phyloP scores from a whole-genome alignment of 805 yeast genomes.

The Kodamaea laetipori region DNA sequence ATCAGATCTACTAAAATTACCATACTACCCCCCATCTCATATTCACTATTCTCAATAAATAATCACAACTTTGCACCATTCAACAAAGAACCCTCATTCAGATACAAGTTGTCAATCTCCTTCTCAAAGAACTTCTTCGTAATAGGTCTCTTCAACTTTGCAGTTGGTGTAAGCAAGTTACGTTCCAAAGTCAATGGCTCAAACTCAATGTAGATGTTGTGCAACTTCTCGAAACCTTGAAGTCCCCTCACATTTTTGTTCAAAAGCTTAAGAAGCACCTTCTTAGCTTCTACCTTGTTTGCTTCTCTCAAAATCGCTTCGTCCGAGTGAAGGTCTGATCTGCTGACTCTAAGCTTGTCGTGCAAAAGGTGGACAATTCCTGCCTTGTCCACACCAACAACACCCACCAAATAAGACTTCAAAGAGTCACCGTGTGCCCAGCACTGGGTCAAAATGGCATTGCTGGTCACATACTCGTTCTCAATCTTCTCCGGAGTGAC shows the following conservation, averaged over 20 bases:
- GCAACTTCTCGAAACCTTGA: constrained; percentile 28
- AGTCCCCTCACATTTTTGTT: constrained; percentile 20
- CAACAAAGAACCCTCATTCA: constrained; percentile 42
- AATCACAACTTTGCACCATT: constrained; percentile 15
- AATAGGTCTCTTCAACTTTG: constrained; percentile 54
- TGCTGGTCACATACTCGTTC: constrained; percentile 24
- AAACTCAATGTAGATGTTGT: constrained; percentile 27
- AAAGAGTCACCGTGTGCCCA: constrained; percentile 29
- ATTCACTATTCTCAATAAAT: background rate
- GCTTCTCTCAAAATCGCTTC: constrained; percentile 14
- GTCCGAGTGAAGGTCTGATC: constrained; percentile 8
- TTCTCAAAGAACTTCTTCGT: constrained; percentile 47
- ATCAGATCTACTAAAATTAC: no score
- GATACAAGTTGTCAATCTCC: constrained; percentile 46
- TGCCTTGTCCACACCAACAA: constrained; percentile 27
- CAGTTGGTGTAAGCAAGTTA: constrained; percentile 31
- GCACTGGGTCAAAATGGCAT: constrained; percentile 23
- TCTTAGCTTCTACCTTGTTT: constrained; percentile 22
- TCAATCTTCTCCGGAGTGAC: constrained; percentile 35
- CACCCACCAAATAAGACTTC: constrained; percentile 24
- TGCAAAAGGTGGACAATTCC: constrained; percentile 19
- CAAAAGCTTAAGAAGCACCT: constrained; percentile 17
- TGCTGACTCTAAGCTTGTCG: constrained; percentile 15
- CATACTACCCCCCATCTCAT: no score
- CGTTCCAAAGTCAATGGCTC: constrained; percentile 30